Conservation (phyloP, 306 rosid species). For the Benincasa hispida region DNA sequence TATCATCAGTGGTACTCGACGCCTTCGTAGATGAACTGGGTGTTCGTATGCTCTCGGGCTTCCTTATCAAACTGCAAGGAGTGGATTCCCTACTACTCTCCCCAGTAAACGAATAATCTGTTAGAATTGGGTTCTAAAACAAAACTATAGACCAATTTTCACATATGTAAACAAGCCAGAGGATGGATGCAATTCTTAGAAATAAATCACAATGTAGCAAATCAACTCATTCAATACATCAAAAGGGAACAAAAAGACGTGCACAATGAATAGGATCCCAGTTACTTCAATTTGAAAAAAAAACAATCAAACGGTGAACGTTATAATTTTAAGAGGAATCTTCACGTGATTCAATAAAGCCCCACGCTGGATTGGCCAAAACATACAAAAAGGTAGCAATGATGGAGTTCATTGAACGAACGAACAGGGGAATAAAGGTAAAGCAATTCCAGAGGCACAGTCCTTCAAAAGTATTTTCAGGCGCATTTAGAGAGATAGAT, state of each 20-base stretch:
- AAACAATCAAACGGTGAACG: not conserved
- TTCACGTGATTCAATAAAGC: slow-evolving; percentile 7
- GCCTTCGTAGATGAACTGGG: slow-evolving; percentile 84
- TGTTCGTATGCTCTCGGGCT: slow-evolving; percentile 42
- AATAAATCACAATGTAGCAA: not conserved
- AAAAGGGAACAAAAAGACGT: not conserved
- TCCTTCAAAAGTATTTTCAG: not conserved
- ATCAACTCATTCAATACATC: slow-evolving; percentile 2
- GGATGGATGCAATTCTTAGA: not conserved
- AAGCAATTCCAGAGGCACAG: slow-evolving; percentile 4
- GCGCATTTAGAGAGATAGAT: not conserved
- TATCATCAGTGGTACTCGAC: slow-evolving; percentile 34
- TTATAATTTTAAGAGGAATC: not conserved
- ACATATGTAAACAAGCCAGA: not conserved
- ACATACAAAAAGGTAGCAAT: not conserved
- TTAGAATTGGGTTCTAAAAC: not conserved
- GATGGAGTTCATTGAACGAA: not conserved
- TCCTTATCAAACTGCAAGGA: slow-evolving; percentile 78
- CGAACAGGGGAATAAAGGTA: slow-evolving; percentile 3
- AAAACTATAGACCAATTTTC: not conserved
- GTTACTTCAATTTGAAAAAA: not conserved
- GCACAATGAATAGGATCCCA: not conserved
- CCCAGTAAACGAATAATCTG: not conserved
- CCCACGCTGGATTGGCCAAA: not conserved
- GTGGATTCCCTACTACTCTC: slow-evolving; percentile 84